Conservation (phyloP, 1,139 yeast species). For the Geotrichum fermentans region DNA sequence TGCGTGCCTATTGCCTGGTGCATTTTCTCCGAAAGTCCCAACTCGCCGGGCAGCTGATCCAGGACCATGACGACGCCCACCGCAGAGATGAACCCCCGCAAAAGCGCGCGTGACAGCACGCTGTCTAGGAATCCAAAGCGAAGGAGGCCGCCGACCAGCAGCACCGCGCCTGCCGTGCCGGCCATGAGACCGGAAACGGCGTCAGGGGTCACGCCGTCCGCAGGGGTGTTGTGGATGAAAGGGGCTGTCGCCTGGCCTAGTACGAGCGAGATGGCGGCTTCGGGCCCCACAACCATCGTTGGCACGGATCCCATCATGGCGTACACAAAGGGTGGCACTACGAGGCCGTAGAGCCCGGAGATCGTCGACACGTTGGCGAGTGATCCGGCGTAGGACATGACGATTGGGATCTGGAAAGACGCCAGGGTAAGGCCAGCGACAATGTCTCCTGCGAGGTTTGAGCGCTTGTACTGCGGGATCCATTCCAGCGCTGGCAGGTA, state of each 20-base stretch:
- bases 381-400: conserved; percentile 83
- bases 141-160: conserved; percentile 72
- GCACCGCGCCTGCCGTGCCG: conserved; percentile 68
- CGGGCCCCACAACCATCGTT: conserved; percentile 96
- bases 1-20: conserved; percentile 55
- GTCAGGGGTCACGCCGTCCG: conserved; percentile 50
- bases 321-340: conserved; percentile 78
- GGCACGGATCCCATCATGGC: conserved; percentile 87
- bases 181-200: conserved; percentile 71
- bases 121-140: conserved; percentile 87
- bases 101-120: conserved; percentile 72
- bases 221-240: conserved; percentile 25
- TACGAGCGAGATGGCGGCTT: conserved; percentile 84
- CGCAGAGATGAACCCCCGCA: conserved; percentile 86
- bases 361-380: conserved; percentile 87
- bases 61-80: conserved; percentile 89
- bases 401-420: conserved; percentile 85
- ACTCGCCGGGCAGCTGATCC: conserved; percentile 65
- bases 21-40: conserved; percentile 53
- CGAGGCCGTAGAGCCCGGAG: conserved; percentile 77
- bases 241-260: conserved; percentile 87
- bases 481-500: conserved; percentile 80
- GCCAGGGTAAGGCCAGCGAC: conserved; percentile 85
- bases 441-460: conserved; percentile 63
- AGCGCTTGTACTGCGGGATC: conserved; percentile 57